These are phyloP conservation scores for Sugiyamaella chiloensis DNA, from an alignment of 805 yeast genomes.

Conservation along the genomic window DNA sequence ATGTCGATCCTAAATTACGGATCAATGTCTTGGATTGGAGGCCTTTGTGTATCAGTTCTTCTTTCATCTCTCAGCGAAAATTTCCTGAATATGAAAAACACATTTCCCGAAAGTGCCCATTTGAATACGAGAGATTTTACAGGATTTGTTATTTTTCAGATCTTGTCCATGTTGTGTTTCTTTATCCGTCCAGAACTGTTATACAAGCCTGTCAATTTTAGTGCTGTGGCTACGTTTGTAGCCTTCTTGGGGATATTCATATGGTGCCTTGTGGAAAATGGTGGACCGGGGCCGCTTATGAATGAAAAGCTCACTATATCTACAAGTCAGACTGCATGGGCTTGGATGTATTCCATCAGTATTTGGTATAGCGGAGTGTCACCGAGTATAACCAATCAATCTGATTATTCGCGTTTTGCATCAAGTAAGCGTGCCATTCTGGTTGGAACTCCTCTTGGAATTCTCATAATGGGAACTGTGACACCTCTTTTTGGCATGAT, in stretches of 20 bases:
- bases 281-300: conserved; percentile 23
- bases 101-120: conserved; percentile 38
- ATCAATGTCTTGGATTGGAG: conserved; percentile 47
- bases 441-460: conserved; percentile 40
- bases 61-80: conserved; percentile 31
- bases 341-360: conserved; percentile 26
- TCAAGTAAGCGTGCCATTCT: conserved; percentile 38
- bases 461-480: conserved; percentile 41
- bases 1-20: conserved; percentile 48
- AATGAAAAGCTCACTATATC: conserved; percentile 17
- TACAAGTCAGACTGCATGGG: conserved; percentile 1
- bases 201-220: conserved; percentile 36
- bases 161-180: conserved; percentile 6
- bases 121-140: conserved; percentile 38
- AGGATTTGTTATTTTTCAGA: conserved; percentile 41
- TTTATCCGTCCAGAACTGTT: conserved; percentile 24
- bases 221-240: conserved; percentile 37
- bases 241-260: conserved; percentile 27
- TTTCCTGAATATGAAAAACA: conserved; percentile 40
- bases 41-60: conserved; percentile 35
- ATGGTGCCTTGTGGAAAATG: conserved; percentile 28
- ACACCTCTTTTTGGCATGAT: conserved; percentile 48
- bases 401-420: conserved; percentile 44
- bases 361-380: conserved; percentile 41
- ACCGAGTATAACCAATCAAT: conserved; percentile 41